A percentile compares a stretch with the other conserved stretches of the same genome.
phyloP scores from a whole-genome alignment of 176 grass and related monocot genomes.

The barley (Hordeum vulgare) region DNA sequence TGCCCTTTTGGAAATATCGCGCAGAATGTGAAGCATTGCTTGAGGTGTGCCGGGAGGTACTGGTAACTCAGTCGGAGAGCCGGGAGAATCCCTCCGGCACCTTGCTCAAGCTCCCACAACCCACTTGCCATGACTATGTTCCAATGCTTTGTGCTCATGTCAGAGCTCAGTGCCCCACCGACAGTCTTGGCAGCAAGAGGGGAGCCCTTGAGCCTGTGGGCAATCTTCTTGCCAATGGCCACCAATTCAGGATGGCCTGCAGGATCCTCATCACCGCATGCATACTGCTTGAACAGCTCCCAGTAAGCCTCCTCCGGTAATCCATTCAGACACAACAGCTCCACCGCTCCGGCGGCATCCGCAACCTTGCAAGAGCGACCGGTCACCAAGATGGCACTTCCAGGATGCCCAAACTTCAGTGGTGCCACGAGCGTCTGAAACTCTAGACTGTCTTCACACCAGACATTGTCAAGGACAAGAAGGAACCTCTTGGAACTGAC shows the following conservation, averaged over 20 bases:
- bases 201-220: slow-evolving; percentile 15
- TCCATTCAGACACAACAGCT: background rate
- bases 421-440: slow-evolving; percentile 9
- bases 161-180: background rate
- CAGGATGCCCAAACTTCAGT: background rate
- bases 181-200: slow-evolving; percentile 19
- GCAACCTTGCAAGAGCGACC: slow-evolving; percentile 2
- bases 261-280: slow-evolving; percentile 6
- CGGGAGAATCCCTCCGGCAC: background rate
- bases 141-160: background rate
- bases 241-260: background rate
- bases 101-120: background rate
- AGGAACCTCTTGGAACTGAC: slow-evolving; percentile 13
- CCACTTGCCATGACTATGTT: background rate
- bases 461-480: slow-evolving; percentile 39
- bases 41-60: background rate
- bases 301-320: background rate
- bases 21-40: slow-evolving; percentile 10
- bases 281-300: slow-evolving; percentile 25
- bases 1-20: background rate
- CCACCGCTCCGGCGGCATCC: background rate
- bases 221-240: slow-evolving; percentile 18
- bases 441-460: slow-evolving; percentile 4
- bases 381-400: slow-evolving; percentile 26
- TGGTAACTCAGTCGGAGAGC: slow-evolving; percentile 14